Evolutionary conservation across 768 basidiomycete genomes (phyloP).

Genomic region (Suillus occidentalis): DNA sequence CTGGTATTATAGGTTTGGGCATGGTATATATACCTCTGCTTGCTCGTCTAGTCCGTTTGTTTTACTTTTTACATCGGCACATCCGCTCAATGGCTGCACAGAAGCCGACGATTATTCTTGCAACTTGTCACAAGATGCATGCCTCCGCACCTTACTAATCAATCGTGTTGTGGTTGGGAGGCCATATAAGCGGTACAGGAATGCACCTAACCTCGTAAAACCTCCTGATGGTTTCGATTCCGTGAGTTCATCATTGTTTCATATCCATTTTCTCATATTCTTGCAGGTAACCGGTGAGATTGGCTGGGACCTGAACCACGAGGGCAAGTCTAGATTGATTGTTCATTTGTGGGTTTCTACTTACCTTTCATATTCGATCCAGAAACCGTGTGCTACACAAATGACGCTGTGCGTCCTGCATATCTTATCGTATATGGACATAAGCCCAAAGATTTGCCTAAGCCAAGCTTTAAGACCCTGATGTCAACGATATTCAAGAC

Average conservation of each 20-base stretch:
- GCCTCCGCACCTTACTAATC: constrained; percentile 51
- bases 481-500: constrained; percentile 32
- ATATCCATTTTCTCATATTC: constrained; percentile 2
- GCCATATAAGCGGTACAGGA: constrained; percentile 48
- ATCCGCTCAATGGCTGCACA: constrained; percentile 21
- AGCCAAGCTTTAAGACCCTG: constrained; percentile 25
- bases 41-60: constrained; percentile 60
- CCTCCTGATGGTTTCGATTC: constrained; percentile 64
- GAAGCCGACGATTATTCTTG: constrained; percentile 67
- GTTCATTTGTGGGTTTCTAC: neutral
- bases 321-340: constrained; percentile 28
- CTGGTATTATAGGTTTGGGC: constrained; percentile 52
- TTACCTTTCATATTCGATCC: neutral
- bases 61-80: neutral
- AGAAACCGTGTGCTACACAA: constrained; percentile 66
- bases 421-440: constrained; percentile 63
- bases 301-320: constrained; percentile 65
- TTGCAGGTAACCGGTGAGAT: constrained; percentile 59
- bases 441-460: constrained; percentile 18
- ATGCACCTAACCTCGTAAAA: constrained; percentile 45
- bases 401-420: constrained; percentile 67
- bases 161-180: constrained; percentile 67
- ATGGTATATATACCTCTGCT: constrained; percentile 64
- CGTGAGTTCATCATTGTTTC: constrained; percentile 31
- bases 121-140: constrained; percentile 42